A percentile compares a stretch with the other conserved stretches of the same genome.
phyloP scores from a whole-genome alignment of 495 filamentous ascomycete genomes.

The Evernia prunastri region DNA sequence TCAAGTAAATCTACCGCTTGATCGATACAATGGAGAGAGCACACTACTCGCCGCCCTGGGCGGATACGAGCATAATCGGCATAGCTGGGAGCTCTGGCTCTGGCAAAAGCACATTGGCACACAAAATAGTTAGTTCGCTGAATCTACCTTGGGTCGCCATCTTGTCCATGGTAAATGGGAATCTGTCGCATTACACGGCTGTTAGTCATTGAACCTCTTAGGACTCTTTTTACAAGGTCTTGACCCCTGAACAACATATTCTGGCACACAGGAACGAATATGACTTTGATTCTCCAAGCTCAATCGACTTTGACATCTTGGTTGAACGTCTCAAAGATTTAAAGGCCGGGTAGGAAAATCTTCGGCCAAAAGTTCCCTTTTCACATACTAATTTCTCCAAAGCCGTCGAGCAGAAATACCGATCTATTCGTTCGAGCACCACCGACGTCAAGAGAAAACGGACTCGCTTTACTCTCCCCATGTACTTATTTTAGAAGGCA shows the following conservation, averaged over 20 bases:
- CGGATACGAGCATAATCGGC: constrained; percentile 87
- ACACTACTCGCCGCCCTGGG: constrained; percentile 91
- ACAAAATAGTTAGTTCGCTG: constrained; percentile 80
- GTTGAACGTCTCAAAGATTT: constrained; percentile 75
- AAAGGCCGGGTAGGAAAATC: constrained; percentile 72
- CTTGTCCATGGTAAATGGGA: constrained; percentile 71
- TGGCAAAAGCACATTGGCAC: constrained; percentile 91
- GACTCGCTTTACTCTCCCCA: constrained; percentile 91
- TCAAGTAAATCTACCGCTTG: not conserved
- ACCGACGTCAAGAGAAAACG: constrained; percentile 70
- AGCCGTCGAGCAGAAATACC: constrained; percentile 92
- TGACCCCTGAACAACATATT: constrained; percentile 64
- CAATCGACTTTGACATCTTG: constrained; percentile 90
- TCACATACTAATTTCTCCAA: constrained; percentile 13
- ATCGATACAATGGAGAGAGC: constrained; percentile 35
- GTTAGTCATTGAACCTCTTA: constrained; percentile 32
- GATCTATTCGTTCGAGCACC: constrained; percentile 89
- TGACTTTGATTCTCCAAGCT: constrained; percentile 90
- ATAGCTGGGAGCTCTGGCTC: constrained; percentile 94
- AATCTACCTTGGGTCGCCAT: constrained; percentile 98
- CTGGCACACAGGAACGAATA: constrained; percentile 83
- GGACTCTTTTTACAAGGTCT: constrained; percentile 94
- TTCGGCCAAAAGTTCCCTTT: constrained; percentile 6
- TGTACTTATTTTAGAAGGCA: constrained; percentile 91
- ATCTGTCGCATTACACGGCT: not conserved